These are phyloP conservation scores for Neltuma alba DNA, from an alignment of 306 rosid genomes.

Conservation along the genomic window DNA sequence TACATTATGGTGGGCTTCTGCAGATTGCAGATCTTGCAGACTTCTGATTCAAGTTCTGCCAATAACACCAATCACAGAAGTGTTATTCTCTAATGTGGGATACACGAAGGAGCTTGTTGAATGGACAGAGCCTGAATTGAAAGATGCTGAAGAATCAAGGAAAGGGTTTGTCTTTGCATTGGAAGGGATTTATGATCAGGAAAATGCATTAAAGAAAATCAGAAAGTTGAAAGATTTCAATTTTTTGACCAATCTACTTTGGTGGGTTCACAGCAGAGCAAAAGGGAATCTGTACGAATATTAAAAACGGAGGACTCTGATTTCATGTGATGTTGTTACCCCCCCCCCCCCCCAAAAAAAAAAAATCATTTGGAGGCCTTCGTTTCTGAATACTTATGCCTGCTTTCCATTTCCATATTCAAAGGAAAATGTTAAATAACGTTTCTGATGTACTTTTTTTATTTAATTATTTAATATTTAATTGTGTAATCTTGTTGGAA, in stretches of 20 bases:
- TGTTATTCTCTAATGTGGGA: constrained; percentile 41
- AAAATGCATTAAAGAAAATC: constrained; percentile 52
- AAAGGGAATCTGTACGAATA: neutral
- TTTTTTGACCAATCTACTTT: constrained; percentile 69
- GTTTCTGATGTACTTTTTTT: neutral
- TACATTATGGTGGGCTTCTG: constrained; percentile 80
- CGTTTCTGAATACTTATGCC: neutral
- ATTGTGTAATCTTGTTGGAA: neutral
- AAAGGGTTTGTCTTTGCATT: constrained; percentile 79
- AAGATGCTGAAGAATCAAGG: constrained; percentile 75
- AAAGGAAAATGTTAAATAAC: neutral
- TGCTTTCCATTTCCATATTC: neutral
- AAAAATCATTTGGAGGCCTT: neutral
- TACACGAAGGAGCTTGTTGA: constrained; percentile 69
- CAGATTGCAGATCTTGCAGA: constrained; percentile 77
- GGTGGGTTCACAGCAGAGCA: constrained; percentile 90
- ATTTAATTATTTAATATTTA: too few relatives aligned
- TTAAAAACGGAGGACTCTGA: neutral
- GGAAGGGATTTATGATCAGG: constrained; percentile 64
- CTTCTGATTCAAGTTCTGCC: constrained; percentile 82
- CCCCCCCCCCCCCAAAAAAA: too few relatives aligned
- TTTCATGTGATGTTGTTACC: neutral
- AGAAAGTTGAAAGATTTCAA: constrained; percentile 57
- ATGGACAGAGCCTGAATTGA: constrained; percentile 80
- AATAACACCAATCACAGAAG: constrained; percentile 44